These are phyloP conservation scores for Phytopythium ostracodes DNA, from an alignment of 352 stramenopile genomes.

Conservation along the genomic window DNA sequence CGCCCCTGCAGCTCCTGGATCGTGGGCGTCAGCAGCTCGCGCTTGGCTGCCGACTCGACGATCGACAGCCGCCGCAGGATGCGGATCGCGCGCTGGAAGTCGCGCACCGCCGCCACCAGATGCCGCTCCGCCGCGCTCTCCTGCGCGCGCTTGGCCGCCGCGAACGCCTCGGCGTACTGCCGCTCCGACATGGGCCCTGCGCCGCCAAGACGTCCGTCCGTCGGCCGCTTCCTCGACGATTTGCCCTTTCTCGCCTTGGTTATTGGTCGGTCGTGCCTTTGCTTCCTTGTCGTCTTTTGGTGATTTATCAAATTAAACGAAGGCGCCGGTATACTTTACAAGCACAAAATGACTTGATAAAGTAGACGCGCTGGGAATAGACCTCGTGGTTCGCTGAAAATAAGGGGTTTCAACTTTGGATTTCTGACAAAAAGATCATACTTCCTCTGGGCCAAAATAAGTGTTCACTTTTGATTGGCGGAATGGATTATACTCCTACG, in stretches of 20 bases:
- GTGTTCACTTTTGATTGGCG: not conserved
- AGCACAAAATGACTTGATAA: too few relatives aligned
- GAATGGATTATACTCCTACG: not conserved
- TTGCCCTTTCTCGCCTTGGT: too few relatives aligned
- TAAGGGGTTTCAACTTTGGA: too few relatives aligned
- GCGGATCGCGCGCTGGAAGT: constrained; percentile 51
- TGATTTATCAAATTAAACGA: too few relatives aligned
- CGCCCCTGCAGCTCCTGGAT: constrained; percentile 49
- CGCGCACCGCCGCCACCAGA: constrained; percentile 21
- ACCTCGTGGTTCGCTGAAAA: not conserved
- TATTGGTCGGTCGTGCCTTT: not conserved
- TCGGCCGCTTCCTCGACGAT: not conserved
- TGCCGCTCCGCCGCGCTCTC: constrained; percentile 7
- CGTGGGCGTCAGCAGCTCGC: constrained; percentile 46
- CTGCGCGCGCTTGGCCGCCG: constrained; percentile 42
- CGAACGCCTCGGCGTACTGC: constrained; percentile 70
- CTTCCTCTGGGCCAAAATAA: not conserved
- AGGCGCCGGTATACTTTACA: too few relatives aligned
- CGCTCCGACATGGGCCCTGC: constrained; percentile 29
- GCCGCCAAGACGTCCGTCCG: not conserved
- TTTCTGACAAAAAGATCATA: too few relatives aligned
- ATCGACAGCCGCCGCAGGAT: constrained; percentile 66
- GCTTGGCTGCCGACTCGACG: constrained; percentile 72
- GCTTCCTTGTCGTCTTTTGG: not conserved
- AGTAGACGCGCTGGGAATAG: not conserved